These are phyloP conservation scores for Annona squamosa DNA, from an alignment of 164 flowering plant genomes.

Conservation along the genomic window DNA sequence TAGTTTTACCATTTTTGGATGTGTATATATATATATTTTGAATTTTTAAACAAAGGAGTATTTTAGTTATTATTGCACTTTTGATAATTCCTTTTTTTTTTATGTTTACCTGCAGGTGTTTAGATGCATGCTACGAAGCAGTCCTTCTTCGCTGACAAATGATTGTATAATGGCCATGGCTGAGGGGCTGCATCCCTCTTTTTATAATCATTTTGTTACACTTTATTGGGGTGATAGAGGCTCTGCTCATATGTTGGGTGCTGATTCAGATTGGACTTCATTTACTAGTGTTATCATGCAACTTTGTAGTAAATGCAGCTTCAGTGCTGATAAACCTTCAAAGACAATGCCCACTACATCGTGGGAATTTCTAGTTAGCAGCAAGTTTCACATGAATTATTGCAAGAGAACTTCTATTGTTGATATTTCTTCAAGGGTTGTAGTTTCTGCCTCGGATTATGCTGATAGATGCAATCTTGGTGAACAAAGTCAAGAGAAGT, in stretches of 20 bases:
- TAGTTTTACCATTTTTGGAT: too few relatives aligned
- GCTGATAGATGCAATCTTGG: slow-evolving; percentile 11
- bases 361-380: slow-evolving; percentile 80
- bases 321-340: slow-evolving; percentile 11
- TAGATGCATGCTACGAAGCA: slow-evolving; percentile 65
- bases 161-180: slow-evolving; percentile 88
- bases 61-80: too few relatives aligned
- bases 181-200: slow-evolving; percentile 59
- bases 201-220: slow-evolving; percentile 59
- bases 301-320: slow-evolving; percentile 33
- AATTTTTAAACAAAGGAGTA: too few relatives aligned
- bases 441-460: slow-evolving; percentile 15
- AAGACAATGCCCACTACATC: slow-evolving; percentile 29
- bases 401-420: slow-evolving; percentile 18
- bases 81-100: slow-evolving; percentile 2
- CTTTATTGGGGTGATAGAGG: slow-evolving; percentile 72
- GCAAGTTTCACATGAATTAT: slow-evolving; percentile 65
- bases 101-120: slow-evolving; percentile 41
- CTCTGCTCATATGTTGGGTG: slow-evolving; percentile 30
- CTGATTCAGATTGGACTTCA: slow-evolving; percentile 75
- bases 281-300: slow-evolving; percentile 48
- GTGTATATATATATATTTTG: too few relatives aligned
- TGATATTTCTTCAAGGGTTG: slow-evolving; percentile 22
- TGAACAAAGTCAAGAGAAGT: slow-evolving; percentile 22
- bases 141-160: slow-evolving; percentile 70